Evolutionary conservation across 2,329 filamentous ascomycete species (phyloP).

Genomic region (Dichotomopilus funicola): DNA sequence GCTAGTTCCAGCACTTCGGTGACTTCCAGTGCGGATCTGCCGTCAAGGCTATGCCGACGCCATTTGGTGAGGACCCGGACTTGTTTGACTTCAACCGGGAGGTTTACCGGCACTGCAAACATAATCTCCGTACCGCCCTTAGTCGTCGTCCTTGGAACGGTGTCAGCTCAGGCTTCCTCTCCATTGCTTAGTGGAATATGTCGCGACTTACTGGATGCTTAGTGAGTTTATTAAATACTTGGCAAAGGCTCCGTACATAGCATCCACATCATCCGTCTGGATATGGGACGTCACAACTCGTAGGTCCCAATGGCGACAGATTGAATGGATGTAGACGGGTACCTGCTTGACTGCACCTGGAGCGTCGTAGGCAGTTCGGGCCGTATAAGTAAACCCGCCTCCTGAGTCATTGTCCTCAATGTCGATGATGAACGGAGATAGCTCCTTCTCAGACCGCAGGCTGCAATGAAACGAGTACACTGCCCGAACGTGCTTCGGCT

Average conservation of each 20-base stretch:
- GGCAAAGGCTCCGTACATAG: constrained; percentile 23
- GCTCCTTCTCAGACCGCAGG: not conserved
- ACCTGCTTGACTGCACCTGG: not conserved
- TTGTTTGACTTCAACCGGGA: not conserved
- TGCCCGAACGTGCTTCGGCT: constrained; percentile 10
- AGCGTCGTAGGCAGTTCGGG: constrained; percentile 15
- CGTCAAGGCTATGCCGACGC: constrained; percentile 13
- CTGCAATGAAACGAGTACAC: constrained; percentile 18
- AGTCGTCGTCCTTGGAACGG: not conserved
- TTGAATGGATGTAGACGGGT: constrained; percentile 24
- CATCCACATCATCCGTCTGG: constrained; percentile 17
- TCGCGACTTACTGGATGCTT: constrained; percentile 18
- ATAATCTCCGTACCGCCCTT: not conserved
- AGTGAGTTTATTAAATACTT: constrained; percentile 23
- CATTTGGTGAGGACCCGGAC: constrained; percentile 20
- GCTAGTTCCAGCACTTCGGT: constrained; percentile 20
- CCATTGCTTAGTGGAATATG: not conserved
- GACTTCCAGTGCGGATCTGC: constrained; percentile 16
- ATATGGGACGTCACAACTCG: constrained; percentile 22
- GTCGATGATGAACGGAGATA: constrained; percentile 16
- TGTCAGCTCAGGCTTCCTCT: constrained; percentile 1
- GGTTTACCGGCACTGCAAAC: constrained; percentile 5
- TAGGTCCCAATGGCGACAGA: constrained; percentile 29
- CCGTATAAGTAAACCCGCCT: constrained; percentile 19
- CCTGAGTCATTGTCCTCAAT: constrained; percentile 12